Evolutionary conservation across 495 filamentous ascomycete genomes (phyloP), one percentile per base, ranked within the genome.

Genomic region (Aspergillus hancockii): DNA sequence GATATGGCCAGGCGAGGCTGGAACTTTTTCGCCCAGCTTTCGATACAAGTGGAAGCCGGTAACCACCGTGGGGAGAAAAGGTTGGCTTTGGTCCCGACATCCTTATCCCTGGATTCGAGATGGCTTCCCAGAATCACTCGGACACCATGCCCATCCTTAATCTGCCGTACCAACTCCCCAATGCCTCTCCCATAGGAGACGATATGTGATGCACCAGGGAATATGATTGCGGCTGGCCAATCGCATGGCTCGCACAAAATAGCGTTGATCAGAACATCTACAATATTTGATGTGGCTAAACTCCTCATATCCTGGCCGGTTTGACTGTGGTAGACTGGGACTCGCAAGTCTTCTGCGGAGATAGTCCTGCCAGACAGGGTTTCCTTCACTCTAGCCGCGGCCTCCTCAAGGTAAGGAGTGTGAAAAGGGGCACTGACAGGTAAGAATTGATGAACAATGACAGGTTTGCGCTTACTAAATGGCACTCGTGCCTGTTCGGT

Each of bases 381-480:
- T n/a, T n/a, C 16, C 9, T 40, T 40, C 55, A 97, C 89, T 46
- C 90, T 81, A 49, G 85, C 82, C 14, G 88, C 88, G 4, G 94
- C 92, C 45, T 89, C 84, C 43, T 83, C 79, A 41, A 99, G 84
- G 65, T 97, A 96, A 57, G 88, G 88, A 79, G 94, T 98, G 76
- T 99, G 94, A 79, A 99, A 99, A 8, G 94, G 94, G 8, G 93
- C 90, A 2, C 93, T 97, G 72, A 99, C 98, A 28, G 94, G 94
- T 52, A 99, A 77, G 79, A 99, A 99, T 60, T 94, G 88, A 76
- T 96, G 97, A 55, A 92, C 91, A 66, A 99, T 98, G 65, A 93
- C 91, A 54, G 95, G 79, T 77, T 99, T 99, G 49, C 94, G 87
- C 73, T 98, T 86, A 0, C 93, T 97, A 79, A 90, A 93, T 6